Evolutionary conservation across 1,139 yeast genomes (phyloP).

Genomic region (Blastobotrys aristatus): DNA sequence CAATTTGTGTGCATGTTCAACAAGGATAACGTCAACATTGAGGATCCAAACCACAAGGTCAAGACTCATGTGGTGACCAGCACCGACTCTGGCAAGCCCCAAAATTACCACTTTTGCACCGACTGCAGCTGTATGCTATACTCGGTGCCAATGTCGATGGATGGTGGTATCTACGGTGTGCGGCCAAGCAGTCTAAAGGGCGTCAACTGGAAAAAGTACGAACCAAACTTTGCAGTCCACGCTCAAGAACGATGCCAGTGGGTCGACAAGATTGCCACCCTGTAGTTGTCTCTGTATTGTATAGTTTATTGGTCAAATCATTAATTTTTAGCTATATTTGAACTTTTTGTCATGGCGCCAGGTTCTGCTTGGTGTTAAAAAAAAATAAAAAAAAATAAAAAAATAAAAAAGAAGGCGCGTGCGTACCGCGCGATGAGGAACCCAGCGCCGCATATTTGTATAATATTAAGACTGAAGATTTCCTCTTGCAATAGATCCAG

Average conservation of each 20-base stretch:
- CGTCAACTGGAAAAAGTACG: neutral
- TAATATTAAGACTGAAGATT: no score
- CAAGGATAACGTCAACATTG: constrained; percentile 20
- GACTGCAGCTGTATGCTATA: constrained; percentile 28
- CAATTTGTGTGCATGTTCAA: constrained; percentile 24
- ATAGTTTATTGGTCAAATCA: neutral
- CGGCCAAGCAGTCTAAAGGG: neutral
- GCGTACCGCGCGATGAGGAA: no score
- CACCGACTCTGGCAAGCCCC: constrained; percentile 30
- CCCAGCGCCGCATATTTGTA: no score
- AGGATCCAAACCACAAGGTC: constrained; percentile 18
- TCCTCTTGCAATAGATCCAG: no score
- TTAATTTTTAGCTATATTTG: neutral
- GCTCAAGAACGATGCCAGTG: neutral
- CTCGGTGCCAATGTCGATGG: constrained; percentile 27
- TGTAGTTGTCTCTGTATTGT: neutral
- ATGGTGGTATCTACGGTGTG: constrained; percentile 17
- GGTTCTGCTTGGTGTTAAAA: no score
- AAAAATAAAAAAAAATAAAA: neutral
- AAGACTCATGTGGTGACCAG: constrained; percentile 20
- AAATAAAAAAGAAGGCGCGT: neutral
- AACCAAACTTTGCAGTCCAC: neutral
- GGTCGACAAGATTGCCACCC: neutral
- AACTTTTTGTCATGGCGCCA: no score
- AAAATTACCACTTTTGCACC: constrained; percentile 27